Conservation (phyloP, 1,284 basidiomycete species). For the Trametes pubescens region DNA sequence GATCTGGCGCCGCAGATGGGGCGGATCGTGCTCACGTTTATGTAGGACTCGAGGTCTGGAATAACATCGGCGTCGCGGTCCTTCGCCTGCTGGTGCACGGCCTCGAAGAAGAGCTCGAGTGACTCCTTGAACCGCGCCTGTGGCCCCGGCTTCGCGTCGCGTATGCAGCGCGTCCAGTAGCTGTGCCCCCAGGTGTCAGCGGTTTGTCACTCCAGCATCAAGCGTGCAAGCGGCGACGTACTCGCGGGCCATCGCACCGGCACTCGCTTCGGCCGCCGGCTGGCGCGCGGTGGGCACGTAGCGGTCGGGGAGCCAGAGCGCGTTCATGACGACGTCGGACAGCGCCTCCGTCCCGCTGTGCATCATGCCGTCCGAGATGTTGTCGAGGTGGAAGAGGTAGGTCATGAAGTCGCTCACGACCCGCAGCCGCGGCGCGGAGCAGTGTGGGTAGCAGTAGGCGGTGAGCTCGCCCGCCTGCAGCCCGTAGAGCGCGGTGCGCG, state of each 20-base stretch:
- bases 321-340: conserved; percentile 48
- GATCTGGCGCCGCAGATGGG: background rate
- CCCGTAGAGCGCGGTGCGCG: conserved; percentile 59
- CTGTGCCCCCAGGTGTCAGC: conserved; percentile 24
- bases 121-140: conserved; percentile 48
- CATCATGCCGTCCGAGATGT: conserved; percentile 49
- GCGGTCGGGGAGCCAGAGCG: conserved; percentile 45
- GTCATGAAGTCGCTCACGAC: conserved; percentile 57
- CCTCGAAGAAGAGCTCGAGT: conserved; percentile 49
- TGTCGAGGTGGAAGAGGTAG: conserved; percentile 50
- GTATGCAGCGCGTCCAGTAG: conserved; percentile 47
- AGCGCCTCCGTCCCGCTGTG: conserved; percentile 42
- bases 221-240: conserved; percentile 29
- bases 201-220: conserved; percentile 3
- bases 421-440: conserved; percentile 62
- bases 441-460: conserved; percentile 67
- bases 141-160: conserved; percentile 41
- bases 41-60: conserved; percentile 51
- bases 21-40: conserved; percentile 37
- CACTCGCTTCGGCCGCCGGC: conserved; percentile 32
- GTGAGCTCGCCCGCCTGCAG: conserved; percentile 73
- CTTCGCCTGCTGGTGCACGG: conserved; percentile 46
- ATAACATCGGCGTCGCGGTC: conserved; percentile 43
- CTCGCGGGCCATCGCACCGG: conserved; percentile 45
- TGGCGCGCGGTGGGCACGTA: conserved; percentile 42